Evolutionary conservation across 192 early-diverging fungal species (phyloP).

Genomic region (Entomortierella chlamydospora): DNA sequence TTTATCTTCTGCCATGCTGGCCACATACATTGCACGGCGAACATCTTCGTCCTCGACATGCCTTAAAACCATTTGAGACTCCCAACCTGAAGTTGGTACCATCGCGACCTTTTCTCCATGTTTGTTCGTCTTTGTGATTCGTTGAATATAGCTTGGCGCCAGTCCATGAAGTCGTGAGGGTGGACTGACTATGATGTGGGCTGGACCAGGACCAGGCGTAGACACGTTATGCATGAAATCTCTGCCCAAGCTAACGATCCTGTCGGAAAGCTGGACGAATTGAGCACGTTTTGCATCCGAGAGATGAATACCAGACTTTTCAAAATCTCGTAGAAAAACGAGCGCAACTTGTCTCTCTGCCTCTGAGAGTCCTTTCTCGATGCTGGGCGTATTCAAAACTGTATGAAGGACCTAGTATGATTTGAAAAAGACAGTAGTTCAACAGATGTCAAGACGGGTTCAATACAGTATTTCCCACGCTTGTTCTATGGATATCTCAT

Average conservation of each 20-base stretch:
- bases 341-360: slow-evolving; percentile 83
- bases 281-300: slow-evolving; percentile 67
- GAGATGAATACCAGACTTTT: slow-evolving; percentile 95
- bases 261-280: slow-evolving; percentile 88
- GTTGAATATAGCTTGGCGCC: slow-evolving; percentile 42
- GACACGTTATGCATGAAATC: slow-evolving; percentile 70
- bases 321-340: slow-evolving; percentile 91
- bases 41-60: slow-evolving; percentile 71
- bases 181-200: slow-evolving; percentile 52
- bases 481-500: not conserved
- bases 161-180: slow-evolving; percentile 57
- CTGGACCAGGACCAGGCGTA: slow-evolving; percentile 39
- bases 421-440: no score
- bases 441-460: no score
- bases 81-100: slow-evolving; percentile 68
- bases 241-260: slow-evolving; percentile 81
- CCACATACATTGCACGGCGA: slow-evolving; percentile 78
- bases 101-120: slow-evolving; percentile 56
- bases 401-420: slow-evolving; percentile 69
- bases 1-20: slow-evolving; percentile 76
- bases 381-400: slow-evolving; percentile 69
- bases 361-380: slow-evolving; percentile 64
- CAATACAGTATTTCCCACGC: no score
- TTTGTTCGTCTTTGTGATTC: slow-evolving; percentile 38
- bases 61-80: slow-evolving; percentile 73